A percentile compares a stretch with the other conserved stretches of the same genome.
phyloP scores from a whole-genome alignment of 768 basidiomycete genomes.

The Ramaria sp. region DNA sequence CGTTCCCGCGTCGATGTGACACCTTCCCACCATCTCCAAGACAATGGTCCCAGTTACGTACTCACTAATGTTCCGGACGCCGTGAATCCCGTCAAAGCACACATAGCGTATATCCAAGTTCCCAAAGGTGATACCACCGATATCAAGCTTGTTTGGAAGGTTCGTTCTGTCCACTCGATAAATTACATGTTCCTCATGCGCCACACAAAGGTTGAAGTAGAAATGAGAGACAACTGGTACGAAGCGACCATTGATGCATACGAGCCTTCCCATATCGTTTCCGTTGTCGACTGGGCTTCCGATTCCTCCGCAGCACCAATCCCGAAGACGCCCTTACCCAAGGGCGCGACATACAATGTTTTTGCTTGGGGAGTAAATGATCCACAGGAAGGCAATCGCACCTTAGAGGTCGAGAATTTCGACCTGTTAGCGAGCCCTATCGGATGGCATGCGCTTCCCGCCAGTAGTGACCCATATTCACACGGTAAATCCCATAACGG shows the following conservation, averaged over 20 bases:
- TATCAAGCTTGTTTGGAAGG: conserved; percentile 78
- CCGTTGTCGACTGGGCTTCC: conserved; percentile 91
- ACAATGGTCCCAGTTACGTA: conserved; percentile 27
- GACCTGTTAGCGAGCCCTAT: conserved; percentile 74
- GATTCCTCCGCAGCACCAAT: conserved; percentile 39
- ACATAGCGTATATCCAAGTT: conserved; percentile 73
- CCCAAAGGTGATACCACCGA: conserved; percentile 47
- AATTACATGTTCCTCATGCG: neutral
- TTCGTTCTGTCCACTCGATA: conserved; percentile 10
- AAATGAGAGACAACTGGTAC: conserved; percentile 95
- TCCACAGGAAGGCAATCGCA: conserved; percentile 57
- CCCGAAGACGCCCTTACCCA: conserved; percentile 24
- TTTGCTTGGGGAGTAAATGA: conserved; percentile 83
- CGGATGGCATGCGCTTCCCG: conserved; percentile 88
- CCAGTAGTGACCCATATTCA: conserved; percentile 47
- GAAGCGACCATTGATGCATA: conserved; percentile 73
- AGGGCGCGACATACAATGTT: conserved; percentile 47
- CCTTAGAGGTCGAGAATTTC: conserved; percentile 50
- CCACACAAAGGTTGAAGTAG: conserved; percentile 64
- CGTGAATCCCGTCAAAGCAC: conserved; percentile 71
- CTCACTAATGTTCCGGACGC: conserved; percentile 64
- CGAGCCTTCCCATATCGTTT: conserved; percentile 70
- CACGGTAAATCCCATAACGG: conserved; percentile 16
- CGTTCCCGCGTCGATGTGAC: conserved; percentile 37
- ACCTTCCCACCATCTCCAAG: conserved; percentile 31